A percentile compares a stretch with the other conserved stretches of the same genome.
These are phyloP conservation scores for Stachybotrys chlorohalonatus DNA, from an alignment of 2,329 filamentous ascomycete genomes.

Conservation along the genomic window DNA sequence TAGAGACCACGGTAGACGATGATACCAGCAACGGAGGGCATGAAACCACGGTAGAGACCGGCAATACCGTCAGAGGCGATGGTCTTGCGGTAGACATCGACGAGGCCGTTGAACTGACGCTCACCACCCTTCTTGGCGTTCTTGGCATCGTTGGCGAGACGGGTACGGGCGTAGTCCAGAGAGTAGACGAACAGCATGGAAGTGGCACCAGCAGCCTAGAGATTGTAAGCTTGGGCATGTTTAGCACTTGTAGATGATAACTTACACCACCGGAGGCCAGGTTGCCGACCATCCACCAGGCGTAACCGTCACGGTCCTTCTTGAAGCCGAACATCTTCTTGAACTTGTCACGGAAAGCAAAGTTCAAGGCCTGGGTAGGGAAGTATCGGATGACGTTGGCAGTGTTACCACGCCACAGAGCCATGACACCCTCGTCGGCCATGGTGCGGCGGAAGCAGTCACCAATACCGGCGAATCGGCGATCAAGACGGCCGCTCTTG, in stretches of 20 bases:
- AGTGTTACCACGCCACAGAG: conserved; percentile 99
- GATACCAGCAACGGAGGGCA: conserved; percentile 98
- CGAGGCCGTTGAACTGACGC: conserved; percentile 99
- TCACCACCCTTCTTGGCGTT: conserved; percentile 93
- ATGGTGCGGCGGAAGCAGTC: conserved; percentile 96
- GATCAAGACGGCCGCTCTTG: conserved; percentile 95
- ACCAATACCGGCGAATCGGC: conserved; percentile 85
- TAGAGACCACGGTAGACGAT: conserved; percentile 99
- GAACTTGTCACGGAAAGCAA: conserved; percentile 99
- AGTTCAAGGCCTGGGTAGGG: conserved; percentile 99
- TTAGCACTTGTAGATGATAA: conserved; percentile 16
- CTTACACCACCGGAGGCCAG: conserved; percentile 98
- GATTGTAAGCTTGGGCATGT: background rate
- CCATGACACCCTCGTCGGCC: conserved; percentile 84
- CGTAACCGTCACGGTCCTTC: conserved; percentile 98
- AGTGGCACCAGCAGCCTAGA: conserved; percentile 90
- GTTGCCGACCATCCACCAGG: conserved; percentile 99
- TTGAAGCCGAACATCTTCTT: conserved; percentile 99
- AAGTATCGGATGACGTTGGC: conserved; percentile 99
- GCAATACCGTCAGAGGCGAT: conserved; percentile 96
- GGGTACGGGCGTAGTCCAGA: conserved; percentile 99
- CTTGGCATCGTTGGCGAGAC: conserved; percentile 99
- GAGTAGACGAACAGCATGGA: conserved; percentile 99
- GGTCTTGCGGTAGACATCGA: conserved; percentile 99
- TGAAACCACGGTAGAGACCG: conserved; percentile 99